A percentile compares a stretch with the other conserved stretches of the same genome.
Conservation (phyloP, 2,329 filamentous ascomycete genomes). For the Neonectria hederae region DNA sequence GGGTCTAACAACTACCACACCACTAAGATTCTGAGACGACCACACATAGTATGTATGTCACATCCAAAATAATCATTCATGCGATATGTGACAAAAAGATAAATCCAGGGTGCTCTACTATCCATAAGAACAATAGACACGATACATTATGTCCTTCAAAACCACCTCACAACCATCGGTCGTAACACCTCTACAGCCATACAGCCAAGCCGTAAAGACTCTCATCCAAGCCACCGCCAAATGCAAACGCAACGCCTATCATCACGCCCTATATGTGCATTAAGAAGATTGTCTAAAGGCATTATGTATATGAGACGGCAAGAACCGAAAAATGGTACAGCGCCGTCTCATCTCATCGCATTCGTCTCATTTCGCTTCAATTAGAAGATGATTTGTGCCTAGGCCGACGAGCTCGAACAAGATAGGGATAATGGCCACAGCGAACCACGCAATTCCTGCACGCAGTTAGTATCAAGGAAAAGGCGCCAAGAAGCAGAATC, state of each 20-base stretch:
- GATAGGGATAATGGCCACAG: constrained; percentile 77
- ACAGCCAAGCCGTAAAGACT: constrained; percentile 16
- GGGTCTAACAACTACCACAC: background rate
- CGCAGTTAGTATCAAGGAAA: constrained; percentile 9
- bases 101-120: background rate
- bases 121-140: background rate
- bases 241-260: constrained; percentile 30
- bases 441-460: constrained; percentile 82
- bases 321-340: constrained; percentile 12
- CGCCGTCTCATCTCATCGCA: constrained; percentile 24
- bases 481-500: background rate
- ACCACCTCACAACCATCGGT: constrained; percentile 5
- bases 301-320: constrained; percentile 22
- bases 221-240: constrained; percentile 11
- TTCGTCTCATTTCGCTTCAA: constrained; percentile 34
- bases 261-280: constrained; percentile 38
- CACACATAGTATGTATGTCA: background rate
- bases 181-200: constrained; percentile 23
- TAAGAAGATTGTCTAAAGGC: constrained; percentile 33
- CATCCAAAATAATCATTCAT: background rate
- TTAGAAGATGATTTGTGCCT: constrained; percentile 55
- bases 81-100: too few species aligned
- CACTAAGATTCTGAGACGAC: background rate
- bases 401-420: constrained; percentile 72
- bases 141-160: constrained; percentile 1